A percentile compares a stretch with the other conserved stretches of the same genome.
These are phyloP conservation scores for Theobroma cacao DNA, from an alignment of 345 rosid species.

Conservation along the genomic window DNA sequence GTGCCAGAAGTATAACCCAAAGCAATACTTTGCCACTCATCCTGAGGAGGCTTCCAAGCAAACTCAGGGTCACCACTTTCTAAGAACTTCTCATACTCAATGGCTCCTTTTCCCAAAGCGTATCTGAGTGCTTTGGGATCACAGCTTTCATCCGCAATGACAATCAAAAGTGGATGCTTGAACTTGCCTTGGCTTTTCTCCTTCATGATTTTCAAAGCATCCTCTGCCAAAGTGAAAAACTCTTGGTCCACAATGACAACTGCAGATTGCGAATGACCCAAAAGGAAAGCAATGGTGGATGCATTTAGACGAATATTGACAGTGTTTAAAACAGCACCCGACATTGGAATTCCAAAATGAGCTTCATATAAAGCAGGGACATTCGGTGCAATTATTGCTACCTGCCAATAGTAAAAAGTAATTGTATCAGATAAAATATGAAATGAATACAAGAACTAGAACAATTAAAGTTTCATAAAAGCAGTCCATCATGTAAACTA, in stretches of 20 bases:
- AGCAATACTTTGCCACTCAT: constrained; percentile 97
- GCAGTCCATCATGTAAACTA: not conserved
- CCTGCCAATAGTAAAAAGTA: constrained; percentile 39
- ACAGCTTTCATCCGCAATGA: constrained; percentile 72
- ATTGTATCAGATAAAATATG: not conserved
- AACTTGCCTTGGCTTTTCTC: constrained; percentile 45
- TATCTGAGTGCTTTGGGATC: constrained; percentile 43
- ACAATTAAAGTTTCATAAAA: constrained; percentile 1
- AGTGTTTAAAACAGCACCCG: constrained; percentile 76
- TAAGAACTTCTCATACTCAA: constrained; percentile 80
- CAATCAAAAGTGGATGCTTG: constrained; percentile 62
- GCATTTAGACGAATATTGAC: constrained; percentile 89
- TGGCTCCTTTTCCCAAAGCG: constrained; percentile 72
- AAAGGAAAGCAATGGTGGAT: constrained; percentile 66
- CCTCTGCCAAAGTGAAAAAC: constrained; percentile 63
- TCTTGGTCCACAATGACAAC: constrained; percentile 89
- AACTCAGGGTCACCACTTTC: constrained; percentile 70
- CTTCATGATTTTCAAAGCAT: constrained; percentile 60
- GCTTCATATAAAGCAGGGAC: constrained; percentile 81
- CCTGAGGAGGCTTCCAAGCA: constrained; percentile 80
- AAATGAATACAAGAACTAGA: not conserved
- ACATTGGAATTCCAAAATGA: constrained; percentile 93
- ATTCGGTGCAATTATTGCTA: constrained; percentile 84
- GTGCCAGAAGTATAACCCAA: constrained; percentile 94
- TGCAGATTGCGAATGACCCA: constrained; percentile 63